Evolutionary conservation across 2,329 filamentous ascomycete genomes (phyloP), one percentile per base, ranked within the genome.

Genomic region (Fusarium sp.): DNA sequence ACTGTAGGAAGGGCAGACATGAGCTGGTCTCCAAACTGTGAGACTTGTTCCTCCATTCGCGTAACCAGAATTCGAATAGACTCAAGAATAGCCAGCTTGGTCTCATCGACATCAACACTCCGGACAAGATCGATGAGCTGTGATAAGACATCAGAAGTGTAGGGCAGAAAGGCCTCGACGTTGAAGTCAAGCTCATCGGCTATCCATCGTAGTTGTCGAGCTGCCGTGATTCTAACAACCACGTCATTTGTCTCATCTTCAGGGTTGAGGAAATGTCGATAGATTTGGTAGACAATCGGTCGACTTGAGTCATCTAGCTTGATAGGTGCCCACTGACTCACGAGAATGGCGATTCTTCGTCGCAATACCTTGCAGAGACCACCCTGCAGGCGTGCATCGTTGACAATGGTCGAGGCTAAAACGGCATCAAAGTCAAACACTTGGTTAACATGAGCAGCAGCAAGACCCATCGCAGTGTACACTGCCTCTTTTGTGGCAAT

Each of bases 401-500:
- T 85, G 7, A 93, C 89, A 35, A 99, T 84, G 0, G 92, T 94
- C 8, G 90, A 89, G 18, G 88, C 85, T 42, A 99, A 82, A 76
- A 98, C 92, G 3, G 86, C 80, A 77, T 97, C 92, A 81, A 98
- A 98, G 80, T 98, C 92, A 70, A 98, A 89, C 14, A 89, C 85
- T 49, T 91, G 73, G 64, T 91, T 87, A 18, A 98, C 84, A 41
- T 95, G 90, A 4, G 93, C 87, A 2, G 95, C 93, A 1, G 96
- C 90, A 54, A 98, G 86, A 5, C 95, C 95, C 83, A 99, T 91
- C 14, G 95, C 94, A 8, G 93, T 97, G 78, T 99, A 99, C 2
- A 98, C 90, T 0, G 95, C 95, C 79, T 99, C 96, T 79, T 98
- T 98, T 65, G 93, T 90, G 18, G 96, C 86, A 15, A 98, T 88